Percentiles rank a stretch among this genome's conserved stretches.
Conservation (phyloP, 2,329 filamentous ascomycete species). For the Colletotrichum limetticola region DNA sequence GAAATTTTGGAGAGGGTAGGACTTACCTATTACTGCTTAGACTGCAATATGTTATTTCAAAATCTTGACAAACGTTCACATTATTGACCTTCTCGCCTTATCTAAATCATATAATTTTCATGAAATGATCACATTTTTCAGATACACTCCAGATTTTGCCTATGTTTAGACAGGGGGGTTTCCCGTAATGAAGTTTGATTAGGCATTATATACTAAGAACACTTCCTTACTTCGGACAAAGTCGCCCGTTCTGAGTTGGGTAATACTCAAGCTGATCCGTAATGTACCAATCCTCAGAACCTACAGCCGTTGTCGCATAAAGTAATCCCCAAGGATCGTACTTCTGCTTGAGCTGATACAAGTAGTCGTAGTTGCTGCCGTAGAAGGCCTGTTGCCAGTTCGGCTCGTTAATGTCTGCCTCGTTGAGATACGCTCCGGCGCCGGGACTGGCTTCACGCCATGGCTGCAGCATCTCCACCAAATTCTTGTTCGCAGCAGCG, state of each 20-base stretch:
- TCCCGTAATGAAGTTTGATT: no score
- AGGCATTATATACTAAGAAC: no score
- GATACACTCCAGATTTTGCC: no score
- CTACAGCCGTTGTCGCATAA: constrained; percentile 49
- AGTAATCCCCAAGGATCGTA: constrained; percentile 49
- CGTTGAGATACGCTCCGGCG: constrained; percentile 42
- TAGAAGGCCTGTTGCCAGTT: constrained; percentile 50
- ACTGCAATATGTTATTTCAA: no score
- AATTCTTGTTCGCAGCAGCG: constrained; percentile 41
- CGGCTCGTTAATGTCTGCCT: constrained; percentile 49
- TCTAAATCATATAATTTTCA: no score
- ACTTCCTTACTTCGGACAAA: neutral
- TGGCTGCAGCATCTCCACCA: constrained; percentile 38
- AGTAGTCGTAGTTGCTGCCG: constrained; percentile 46
- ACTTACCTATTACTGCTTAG: no score
- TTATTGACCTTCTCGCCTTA: no score
- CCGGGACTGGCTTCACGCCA: constrained; percentile 40
- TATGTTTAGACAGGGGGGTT: no score
- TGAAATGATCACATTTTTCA: no score
- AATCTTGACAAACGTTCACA: no score
- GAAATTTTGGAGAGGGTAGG: no score
- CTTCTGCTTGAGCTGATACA: constrained; percentile 48
- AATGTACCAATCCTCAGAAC: constrained; percentile 49
- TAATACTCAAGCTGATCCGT: neutral
- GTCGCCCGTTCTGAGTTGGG: neutral